Conservation (phyloP, 129 eudicot genomes). For the Arctium lappa region DNA sequence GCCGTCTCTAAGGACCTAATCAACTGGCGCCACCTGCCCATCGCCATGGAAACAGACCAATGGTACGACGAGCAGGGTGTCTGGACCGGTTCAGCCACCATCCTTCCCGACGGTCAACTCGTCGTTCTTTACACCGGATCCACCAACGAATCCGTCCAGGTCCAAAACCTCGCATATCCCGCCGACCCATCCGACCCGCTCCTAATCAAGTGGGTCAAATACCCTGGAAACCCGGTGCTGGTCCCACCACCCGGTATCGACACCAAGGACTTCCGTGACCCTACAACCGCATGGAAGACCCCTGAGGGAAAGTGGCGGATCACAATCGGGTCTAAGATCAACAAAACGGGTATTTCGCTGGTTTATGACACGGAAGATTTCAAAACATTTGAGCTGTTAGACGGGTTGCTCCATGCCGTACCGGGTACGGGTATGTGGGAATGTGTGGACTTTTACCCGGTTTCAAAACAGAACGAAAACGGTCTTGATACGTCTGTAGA, state of each 20-base stretch:
- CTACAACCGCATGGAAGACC: conserved; percentile 83
- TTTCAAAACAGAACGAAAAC: conserved; percentile 39
- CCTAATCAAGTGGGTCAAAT: conserved; percentile 62
- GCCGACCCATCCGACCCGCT: conserved; percentile 73
- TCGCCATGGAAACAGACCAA: conserved; percentile 67
- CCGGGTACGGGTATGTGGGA: conserved; percentile 92
- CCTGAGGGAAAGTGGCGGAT: conserved; percentile 72
- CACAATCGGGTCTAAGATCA: conserved; percentile 67
- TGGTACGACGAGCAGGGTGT: conserved; percentile 89
- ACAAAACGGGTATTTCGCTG: conserved; percentile 66
- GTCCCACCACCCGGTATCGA: conserved; percentile 73
- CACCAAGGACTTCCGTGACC: conserved; percentile 68
- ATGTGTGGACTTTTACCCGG: conserved; percentile 80
- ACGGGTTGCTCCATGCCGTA: conserved; percentile 60
- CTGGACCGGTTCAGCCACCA: conserved; percentile 92
- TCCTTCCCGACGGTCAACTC: conserved; percentile 64
- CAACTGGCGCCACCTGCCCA: conserved; percentile 77
- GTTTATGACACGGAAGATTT: conserved; percentile 72
- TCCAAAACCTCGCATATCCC: conserved; percentile 80
- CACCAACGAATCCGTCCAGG: conserved; percentile 67
- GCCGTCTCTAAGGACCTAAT: conserved; percentile 71
- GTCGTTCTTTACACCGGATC: conserved; percentile 79
- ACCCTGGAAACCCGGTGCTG: conserved; percentile 67
- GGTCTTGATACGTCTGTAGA: conserved; percentile 67
- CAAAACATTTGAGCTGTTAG: conserved; percentile 41